These are phyloP conservation scores for Epichloe aotearoae DNA, from an alignment of 2,329 filamentous ascomycete genomes.

Conservation along the genomic window DNA sequence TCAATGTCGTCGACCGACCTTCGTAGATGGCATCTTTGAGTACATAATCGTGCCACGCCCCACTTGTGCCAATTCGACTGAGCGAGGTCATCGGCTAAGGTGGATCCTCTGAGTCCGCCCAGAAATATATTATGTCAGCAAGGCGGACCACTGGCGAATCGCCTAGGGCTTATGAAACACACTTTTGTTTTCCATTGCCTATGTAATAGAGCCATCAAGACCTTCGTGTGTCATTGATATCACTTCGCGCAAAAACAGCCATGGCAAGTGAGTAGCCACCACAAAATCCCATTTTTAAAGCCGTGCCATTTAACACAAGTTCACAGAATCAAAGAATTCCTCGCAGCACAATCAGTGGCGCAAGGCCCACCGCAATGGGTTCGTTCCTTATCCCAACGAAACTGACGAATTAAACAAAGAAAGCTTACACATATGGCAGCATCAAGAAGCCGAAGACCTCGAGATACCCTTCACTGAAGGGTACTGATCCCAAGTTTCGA, in stretches of 20 bases:
- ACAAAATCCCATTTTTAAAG: background rate
- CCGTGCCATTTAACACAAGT: background rate
- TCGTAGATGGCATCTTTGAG: too few relatives aligned
- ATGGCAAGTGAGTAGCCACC: constrained; percentile 6
- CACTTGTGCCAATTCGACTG: too few relatives aligned
- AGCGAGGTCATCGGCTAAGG: background rate
- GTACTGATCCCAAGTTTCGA: constrained; percentile 98
- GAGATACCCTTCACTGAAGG: constrained; percentile 97
- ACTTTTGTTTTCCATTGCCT: background rate
- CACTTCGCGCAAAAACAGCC: constrained; percentile 3
- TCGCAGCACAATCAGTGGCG: constrained; percentile 97
- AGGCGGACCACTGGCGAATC: background rate
- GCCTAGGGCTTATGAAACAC: constrained; percentile 14
- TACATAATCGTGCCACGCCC: too few relatives aligned
- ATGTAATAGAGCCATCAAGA: background rate
- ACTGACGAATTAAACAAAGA: background rate
- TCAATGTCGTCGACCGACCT: too few relatives aligned
- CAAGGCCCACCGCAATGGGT: constrained; percentile 99
- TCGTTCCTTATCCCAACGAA: constrained; percentile 27
- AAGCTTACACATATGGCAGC: constrained; percentile 35
- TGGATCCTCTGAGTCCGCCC: background rate
- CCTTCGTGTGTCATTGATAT: background rate
- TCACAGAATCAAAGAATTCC: constrained; percentile 96
- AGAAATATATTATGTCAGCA: constrained; percentile 4
- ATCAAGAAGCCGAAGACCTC: constrained; percentile 99